Percentiles rank a stretch among this genome's conserved stretches.
Evolutionary conservation across 108 stramenopile genomes (phyloP).

Genomic region (Fistulifera pelliculosa): DNA sequence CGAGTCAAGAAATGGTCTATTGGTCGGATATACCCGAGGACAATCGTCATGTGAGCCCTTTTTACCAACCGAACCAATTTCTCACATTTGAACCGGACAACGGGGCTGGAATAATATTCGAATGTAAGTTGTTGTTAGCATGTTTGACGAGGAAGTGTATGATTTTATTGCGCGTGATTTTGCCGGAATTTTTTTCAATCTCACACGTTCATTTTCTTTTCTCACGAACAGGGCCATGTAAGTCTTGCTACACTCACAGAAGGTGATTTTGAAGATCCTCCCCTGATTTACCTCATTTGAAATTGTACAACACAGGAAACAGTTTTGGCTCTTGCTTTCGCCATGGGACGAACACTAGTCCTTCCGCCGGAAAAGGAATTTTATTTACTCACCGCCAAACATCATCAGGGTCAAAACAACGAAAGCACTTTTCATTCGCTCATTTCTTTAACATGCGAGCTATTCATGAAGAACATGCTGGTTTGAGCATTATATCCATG

Average conservation of each 20-base stretch:
- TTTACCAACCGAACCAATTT: slow-evolving; percentile 51
- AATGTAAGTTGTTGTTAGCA: slow-evolving; percentile 31
- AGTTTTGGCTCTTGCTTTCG: slow-evolving; percentile 62
- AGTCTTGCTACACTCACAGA: neutral
- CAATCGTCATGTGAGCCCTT: slow-evolving; percentile 45
- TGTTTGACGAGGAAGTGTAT: neutral
- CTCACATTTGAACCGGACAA: slow-evolving; percentile 88
- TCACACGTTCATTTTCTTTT: too few species aligned
- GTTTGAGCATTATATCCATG: slow-evolving; percentile 83
- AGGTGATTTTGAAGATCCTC: neutral
- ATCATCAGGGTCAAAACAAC: slow-evolving; percentile 34
- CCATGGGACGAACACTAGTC: slow-evolving; percentile 86
- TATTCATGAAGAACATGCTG: slow-evolving; percentile 66
- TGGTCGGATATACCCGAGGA: slow-evolving; percentile 79
- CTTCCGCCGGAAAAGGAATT: slow-evolving; percentile 39
- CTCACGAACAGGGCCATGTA: slow-evolving; percentile 4
- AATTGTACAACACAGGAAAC: slow-evolving; percentile 13
- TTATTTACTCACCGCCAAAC: slow-evolving; percentile 39
- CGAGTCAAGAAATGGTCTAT: slow-evolving; percentile 75
- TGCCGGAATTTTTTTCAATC: neutral
- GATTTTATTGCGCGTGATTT: neutral
- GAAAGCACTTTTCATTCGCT: slow-evolving; percentile 58
- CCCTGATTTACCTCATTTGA: too few species aligned
- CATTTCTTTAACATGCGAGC: slow-evolving; percentile 78
- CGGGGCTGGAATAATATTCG: slow-evolving; percentile 95